Base-by-base conservation (phyloP, 176 grass and related monocot genomes). In the Lolium multiflorum region DNA sequence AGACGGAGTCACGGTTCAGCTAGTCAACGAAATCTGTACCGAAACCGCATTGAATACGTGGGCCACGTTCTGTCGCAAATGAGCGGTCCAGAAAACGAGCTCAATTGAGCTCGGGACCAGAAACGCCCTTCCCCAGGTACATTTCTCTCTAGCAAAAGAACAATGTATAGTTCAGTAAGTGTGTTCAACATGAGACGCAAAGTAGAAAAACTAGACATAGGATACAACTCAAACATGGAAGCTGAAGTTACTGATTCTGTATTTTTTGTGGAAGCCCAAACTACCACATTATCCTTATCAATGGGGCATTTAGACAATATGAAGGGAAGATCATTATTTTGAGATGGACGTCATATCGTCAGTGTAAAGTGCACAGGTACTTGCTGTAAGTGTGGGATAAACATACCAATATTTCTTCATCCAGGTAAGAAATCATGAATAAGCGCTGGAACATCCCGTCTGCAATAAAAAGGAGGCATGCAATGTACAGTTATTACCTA, bases 391-490 rank as follows among this genome's bases (percentile, higher is more conserved):
- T 52, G 77, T 39, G 59, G 14, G 70, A 94, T 73, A 77, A 85
- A 87, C 52, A 9, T 96, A 99, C 97, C 97, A 96, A 28, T 91
- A 99, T 99, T 85, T 96, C 97, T 88, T 99, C 97, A 85, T 99
- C 97, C 71, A 99, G 92, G 76, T 99, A 99, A 80, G 97, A 99
- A 80, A 99, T 94, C 90, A 96, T 94, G 84, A 99, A 99, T 81
- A 99, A 82, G 50, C 97, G 89, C 78, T 96, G 88, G 69, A 90
- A 94, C 77, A 88, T 63, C 71, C 90, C 94, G 71, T 83, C 94
- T 96, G 89, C 63, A 77, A 87, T 79, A 55, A 50, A 80, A 71
- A 68, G 55, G 75, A 9, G n/a, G 21, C 13, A 67, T 81, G 21
- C 26, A 64, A 2, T 39, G 26, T 49, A 20, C 15, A 67, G 21